A percentile compares a stretch with the other conserved stretches of the same genome.
Evolutionary conservation across 2,329 filamentous ascomycete genomes (phyloP).

Genomic region (Thermothelomyces thermophilus): DNA sequence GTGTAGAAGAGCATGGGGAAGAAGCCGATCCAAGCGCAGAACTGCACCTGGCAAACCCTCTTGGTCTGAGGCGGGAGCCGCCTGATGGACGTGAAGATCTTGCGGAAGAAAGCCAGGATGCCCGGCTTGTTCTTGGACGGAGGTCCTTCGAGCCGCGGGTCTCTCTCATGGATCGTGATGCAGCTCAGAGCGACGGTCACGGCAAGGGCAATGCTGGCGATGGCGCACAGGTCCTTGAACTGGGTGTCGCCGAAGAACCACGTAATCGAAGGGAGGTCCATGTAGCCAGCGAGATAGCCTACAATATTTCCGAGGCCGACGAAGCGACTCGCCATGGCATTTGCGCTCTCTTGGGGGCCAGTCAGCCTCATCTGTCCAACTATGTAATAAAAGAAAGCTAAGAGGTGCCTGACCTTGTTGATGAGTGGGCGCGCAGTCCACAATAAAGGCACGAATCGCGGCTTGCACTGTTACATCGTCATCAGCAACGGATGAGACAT

Average conservation of each 20-base stretch:
- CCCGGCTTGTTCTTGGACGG: constrained; percentile 55
- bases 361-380: constrained; percentile 8
- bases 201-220: constrained; percentile 69
- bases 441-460: constrained; percentile 82
- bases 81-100: constrained; percentile 68
- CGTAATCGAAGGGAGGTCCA: constrained; percentile 66
- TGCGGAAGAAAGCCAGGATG: constrained; percentile 70
- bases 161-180: constrained; percentile 64
- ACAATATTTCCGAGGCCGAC: constrained; percentile 85
- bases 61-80: constrained; percentile 75
- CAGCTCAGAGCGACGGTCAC: constrained; percentile 67
- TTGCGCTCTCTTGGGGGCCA: constrained; percentile 60
- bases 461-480: constrained; percentile 62
- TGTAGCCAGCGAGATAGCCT: constrained; percentile 81
- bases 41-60: constrained; percentile 74
- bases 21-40: constrained; percentile 90
- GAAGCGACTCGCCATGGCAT: constrained; percentile 86
- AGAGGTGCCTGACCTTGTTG: constrained; percentile 57
- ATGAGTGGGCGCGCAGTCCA: constrained; percentile 85
- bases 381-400: neutral
- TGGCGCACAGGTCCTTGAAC: constrained; percentile 85
- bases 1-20: constrained; percentile 95
- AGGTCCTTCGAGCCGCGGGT: constrained; percentile 66
- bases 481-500: neutral
- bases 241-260: constrained; percentile 81